These are phyloP conservation scores for Gossypium mustelinum DNA, from an alignment of 345 rosid species.

Conservation along the genomic window DNA sequence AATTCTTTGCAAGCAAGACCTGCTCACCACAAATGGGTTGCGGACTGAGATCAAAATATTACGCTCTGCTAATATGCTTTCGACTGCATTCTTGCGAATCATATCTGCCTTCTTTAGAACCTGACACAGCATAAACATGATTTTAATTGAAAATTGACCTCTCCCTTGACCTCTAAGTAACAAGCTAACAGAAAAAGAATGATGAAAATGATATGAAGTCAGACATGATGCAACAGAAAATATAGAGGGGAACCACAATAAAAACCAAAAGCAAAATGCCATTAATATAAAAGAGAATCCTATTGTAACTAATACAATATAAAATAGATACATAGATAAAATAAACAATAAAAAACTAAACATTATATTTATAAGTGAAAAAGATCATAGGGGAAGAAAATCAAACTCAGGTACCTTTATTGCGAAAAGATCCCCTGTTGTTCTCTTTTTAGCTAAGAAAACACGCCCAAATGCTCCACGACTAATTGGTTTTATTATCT, in stretches of 20 bases:
- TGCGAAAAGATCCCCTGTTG: constrained; percentile 98
- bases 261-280: neutral
- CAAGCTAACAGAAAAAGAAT: neutral
- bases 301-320: neutral
- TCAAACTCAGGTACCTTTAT: constrained; percentile 57
- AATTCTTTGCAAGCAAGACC: constrained; percentile 35
- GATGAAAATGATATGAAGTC: neutral
- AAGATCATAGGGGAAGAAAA: constrained; percentile 9
- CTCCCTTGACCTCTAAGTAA: neutral
- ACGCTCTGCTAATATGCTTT: constrained; percentile 99
- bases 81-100: constrained; percentile 99
- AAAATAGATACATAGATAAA: neutral
- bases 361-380: constrained; percentile 5
- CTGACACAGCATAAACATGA: constrained; percentile 39
- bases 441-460: constrained; percentile 93
- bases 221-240: neutral
- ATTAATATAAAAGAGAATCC: neutral
- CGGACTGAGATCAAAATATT: constrained; percentile 97
- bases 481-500: constrained; percentile 97
- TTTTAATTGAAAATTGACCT: constrained; percentile 8
- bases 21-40: constrained; percentile 99
- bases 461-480: constrained; percentile 99
- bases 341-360: neutral
- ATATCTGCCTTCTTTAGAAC: constrained; percentile 98
- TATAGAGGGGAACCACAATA: neutral